Conservation (phyloP, 2,329 filamentous ascomycete species). For the Fusarium equiseti region DNA sequence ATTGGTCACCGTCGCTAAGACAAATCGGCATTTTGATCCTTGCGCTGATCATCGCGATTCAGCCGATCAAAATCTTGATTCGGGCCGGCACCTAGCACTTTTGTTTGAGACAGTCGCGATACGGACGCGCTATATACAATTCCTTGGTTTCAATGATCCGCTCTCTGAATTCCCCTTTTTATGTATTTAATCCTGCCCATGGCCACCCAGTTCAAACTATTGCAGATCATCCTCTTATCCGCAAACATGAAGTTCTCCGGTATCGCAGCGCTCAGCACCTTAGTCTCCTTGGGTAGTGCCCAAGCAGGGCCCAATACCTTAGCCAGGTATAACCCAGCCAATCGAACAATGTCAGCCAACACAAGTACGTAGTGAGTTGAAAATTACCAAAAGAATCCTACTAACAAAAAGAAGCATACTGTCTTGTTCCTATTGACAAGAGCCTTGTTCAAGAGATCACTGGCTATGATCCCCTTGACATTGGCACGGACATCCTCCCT, state of each 20-base stretch:
- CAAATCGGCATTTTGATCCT: background rate
- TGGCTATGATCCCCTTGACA: constrained; percentile 6
- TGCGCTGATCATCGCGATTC: background rate
- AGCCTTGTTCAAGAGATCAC: constrained; percentile 11
- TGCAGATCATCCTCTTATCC: fast-evolving
- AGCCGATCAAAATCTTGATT: background rate
- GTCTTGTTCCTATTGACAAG: constrained; percentile 18
- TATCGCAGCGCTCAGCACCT: background rate
- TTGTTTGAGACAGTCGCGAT: background rate
- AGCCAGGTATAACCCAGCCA: constrained; percentile 24
- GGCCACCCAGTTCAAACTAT: background rate
- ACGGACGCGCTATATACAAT: background rate
- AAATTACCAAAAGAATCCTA: fast-evolving
- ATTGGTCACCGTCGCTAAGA: background rate
- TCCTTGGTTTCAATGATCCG: background rate
- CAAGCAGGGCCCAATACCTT: constrained; percentile 21
- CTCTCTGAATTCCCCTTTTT: fast-evolving
- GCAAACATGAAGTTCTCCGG: background rate
- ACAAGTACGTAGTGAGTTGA: background rate
- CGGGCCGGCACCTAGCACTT: background rate
- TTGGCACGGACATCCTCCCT: background rate
- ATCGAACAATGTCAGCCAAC: constrained; percentile 24
- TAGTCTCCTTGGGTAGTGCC: background rate
- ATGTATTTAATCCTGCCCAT: background rate
- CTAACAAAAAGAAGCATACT: constrained; percentile 4